phyloP scores from a whole-genome alignment of 208 protist genomes.

The Trypanosoma mega region DNA sequence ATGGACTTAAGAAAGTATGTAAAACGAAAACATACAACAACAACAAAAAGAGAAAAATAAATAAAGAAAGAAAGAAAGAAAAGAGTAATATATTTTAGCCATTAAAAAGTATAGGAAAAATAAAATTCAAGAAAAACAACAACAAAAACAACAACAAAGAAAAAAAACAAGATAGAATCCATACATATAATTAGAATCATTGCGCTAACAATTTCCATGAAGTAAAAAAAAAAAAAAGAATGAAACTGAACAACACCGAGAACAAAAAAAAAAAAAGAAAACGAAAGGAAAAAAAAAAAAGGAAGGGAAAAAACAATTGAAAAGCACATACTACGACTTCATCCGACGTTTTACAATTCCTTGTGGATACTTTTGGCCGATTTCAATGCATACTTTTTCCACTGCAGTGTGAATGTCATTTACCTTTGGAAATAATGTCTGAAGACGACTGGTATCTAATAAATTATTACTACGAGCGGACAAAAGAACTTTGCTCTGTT shows the following conservation, averaged over 20 bases:
- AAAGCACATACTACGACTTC: neutral
- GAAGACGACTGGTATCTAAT: conserved; percentile 32
- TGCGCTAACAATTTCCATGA: neutral
- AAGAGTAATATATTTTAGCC: neutral
- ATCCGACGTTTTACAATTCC: conserved; percentile 36
- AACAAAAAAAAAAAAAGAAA: conserved; percentile 26
- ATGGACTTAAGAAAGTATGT: no score
- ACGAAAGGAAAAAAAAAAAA: conserved; percentile 11
- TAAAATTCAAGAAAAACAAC: conserved; percentile 20
- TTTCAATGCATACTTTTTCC: conserved; percentile 43
- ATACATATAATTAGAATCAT: conserved; percentile 11
- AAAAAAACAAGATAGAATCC: conserved; percentile 19
- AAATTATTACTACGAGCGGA: conserved; percentile 46
- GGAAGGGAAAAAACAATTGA: neutral
- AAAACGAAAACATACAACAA: neutral
- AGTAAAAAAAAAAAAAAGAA: neutral
- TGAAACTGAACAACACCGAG: neutral
- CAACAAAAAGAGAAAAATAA: conserved; percentile 23
- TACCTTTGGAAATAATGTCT: conserved; percentile 32
- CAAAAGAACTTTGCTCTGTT: conserved; percentile 59
- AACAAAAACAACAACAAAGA: no score
- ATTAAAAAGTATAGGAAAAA: neutral
- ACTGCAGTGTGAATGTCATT: conserved; percentile 51
- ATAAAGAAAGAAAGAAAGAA: conserved; percentile 14
- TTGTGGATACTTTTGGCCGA: conserved; percentile 31